Conservation (phyloP, 2,329 filamentous ascomycete species). For the Pseudocercospora ulei region DNA sequence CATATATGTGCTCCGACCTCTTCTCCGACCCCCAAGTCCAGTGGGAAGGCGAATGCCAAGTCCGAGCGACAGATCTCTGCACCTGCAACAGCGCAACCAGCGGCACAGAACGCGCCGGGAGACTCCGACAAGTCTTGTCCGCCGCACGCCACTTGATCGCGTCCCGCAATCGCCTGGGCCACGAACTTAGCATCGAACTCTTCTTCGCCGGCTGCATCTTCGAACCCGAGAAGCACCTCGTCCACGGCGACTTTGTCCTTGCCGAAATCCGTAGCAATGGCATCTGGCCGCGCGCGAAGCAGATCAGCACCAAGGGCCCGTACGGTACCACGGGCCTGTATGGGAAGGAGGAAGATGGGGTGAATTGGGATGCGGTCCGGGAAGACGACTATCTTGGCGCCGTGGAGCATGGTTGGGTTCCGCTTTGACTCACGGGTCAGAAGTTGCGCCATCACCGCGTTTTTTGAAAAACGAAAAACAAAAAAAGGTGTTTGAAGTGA, state of each 20-base stretch:
- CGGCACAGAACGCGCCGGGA: constrained; percentile 30
- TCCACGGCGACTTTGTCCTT: constrained; percentile 44
- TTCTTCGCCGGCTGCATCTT: constrained; percentile 48
- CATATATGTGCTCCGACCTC: constrained; percentile 42
- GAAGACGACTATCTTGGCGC: constrained; percentile 32
- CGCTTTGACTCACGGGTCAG: constrained; percentile 23
- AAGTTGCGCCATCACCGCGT: background rate
- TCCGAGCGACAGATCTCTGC: constrained; percentile 44
- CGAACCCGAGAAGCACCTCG: constrained; percentile 39
- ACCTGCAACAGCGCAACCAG: constrained; percentile 37
- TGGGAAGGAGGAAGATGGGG: constrained; percentile 41
- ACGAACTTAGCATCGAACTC: constrained; percentile 41
- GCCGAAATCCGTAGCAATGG: constrained; percentile 38
- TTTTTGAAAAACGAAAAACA: no score
- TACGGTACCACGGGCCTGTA: constrained; percentile 45
- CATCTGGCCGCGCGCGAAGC: constrained; percentile 35
- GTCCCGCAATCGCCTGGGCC: constrained; percentile 34
- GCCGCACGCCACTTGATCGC: constrained; percentile 38
- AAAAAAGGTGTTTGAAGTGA: no score
- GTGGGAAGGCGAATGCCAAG: constrained; percentile 43
- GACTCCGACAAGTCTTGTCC: constrained; percentile 37
- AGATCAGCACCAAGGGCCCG: constrained; percentile 41
- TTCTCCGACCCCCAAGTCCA: constrained; percentile 39
- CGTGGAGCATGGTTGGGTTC: constrained; percentile 32
- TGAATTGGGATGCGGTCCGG: constrained; percentile 33